Evolutionary conservation across 1,284 basidiomycete genomes (phyloP), one percentile per base, ranked within the genome.

Genomic region (Irpex sp.): DNA sequence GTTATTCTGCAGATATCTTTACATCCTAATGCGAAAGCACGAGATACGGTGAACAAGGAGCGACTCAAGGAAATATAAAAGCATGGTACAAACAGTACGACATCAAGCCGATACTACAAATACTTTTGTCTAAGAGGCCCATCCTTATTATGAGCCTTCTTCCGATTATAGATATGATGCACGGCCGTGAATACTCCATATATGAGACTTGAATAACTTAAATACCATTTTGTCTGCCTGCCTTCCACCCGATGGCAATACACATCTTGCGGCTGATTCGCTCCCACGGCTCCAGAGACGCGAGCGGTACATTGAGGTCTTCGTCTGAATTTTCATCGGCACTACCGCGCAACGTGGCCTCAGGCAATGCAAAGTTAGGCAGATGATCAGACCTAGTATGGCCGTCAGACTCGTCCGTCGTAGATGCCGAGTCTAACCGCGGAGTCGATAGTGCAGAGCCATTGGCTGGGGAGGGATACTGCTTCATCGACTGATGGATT

Each of bases 201-300:
- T 26, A 26, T 26, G 26, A 26, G 26, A 26, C 26, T 26, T 26
- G 26, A 3, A 26, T 26, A 31, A 33, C 26, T 51, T 9, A 51
- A 4, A 19, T 9, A 4, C 17, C n/a, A 17, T 51, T 19, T 19
- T 51, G 9, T 15, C 49, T 17, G 17, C 49, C 49, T 37, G 57
- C 49, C 58, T 64, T 64, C 63, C 63, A 64, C 17, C 59, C 63
- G 6, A 64, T 56, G 39, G 57, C 60, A 11, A 55, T 43, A 21
- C 46, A 26, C 47, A 57, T 11, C 9, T 46, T 58, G 17, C 63
- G 59, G 21, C 63, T 64, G 17, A 64, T 61, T n/a, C 63, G 59
- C 59, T 64, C 55, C 8, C 26, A 15, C 11, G 60, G 60, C 17
- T 15, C 39, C 46, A 33, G 37, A 13, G 31, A 54, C 58, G 37